Evolutionary conservation across 768 basidiomycete genomes (phyloP).

Genomic region (Hysterangium stoloniferum): DNA sequence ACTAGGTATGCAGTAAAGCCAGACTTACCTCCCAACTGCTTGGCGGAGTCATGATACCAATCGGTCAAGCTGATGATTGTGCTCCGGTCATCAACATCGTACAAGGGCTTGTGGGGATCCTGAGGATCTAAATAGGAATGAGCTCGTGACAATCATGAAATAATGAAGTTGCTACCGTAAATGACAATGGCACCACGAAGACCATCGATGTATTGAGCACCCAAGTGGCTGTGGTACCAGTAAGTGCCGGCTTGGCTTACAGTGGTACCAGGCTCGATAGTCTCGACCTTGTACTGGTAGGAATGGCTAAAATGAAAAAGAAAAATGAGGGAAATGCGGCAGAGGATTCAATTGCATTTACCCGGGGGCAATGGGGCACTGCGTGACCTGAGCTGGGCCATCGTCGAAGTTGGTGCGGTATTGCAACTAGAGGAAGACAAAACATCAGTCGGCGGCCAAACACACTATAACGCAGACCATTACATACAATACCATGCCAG

Average conservation of each 20-base stretch:
- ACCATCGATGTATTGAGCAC: conserved; percentile 30
- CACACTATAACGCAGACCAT: too few species aligned
- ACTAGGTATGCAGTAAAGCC: not conserved
- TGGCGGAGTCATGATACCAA: conserved; percentile 17
- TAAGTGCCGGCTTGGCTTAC: not conserved
- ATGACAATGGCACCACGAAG: conserved; percentile 33
- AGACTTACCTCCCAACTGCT: not conserved
- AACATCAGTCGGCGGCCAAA: not conserved
- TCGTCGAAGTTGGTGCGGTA: conserved; percentile 14
- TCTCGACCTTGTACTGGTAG: not conserved
- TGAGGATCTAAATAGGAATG: conserved; percentile 21
- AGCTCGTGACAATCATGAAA: not conserved
- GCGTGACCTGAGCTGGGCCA: conserved; percentile 31
- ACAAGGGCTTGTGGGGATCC: conserved; percentile 30
- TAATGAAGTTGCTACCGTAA: conserved; percentile 13
- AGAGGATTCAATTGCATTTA: not conserved
- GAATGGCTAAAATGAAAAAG: not conserved
- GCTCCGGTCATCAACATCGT: conserved; percentile 31
- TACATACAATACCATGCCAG: not conserved
- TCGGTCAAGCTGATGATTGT: conserved; percentile 32
- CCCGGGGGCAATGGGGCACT: conserved; percentile 39
- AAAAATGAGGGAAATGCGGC: not conserved
- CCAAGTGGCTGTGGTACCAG: conserved; percentile 16
- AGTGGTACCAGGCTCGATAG: too few species aligned
- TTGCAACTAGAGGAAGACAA: not conserved